Base-by-base conservation (phyloP, 495 filamentous ascomycete species). In the Apodospora peruviana region DNA sequence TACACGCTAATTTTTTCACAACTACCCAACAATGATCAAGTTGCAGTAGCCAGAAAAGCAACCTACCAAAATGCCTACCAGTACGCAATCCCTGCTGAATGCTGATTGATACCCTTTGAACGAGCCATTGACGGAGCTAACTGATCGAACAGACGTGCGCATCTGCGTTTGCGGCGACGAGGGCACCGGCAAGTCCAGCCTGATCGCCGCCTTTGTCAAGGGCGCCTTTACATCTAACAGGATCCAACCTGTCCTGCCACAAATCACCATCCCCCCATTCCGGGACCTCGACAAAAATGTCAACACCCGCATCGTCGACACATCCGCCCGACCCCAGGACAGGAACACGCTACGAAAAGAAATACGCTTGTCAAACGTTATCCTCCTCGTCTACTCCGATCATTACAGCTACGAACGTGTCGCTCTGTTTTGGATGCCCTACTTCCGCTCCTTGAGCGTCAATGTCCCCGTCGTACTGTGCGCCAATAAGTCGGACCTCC, bases 391-490 rank as follows among this genome's bases (percentile, higher is more conserved):
- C 25, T 98, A 97, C 63, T 89, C 90, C 43, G 94, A 97, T 62
- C 90, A 96, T 62, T 98, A 97, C 66, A 96, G 91, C 75, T 97
- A 97, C 78, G 94, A 97, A 56, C 81, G 93, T 20, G 91, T 98
- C 16, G 93, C 93, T 14, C 70, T 98, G 16, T 98, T 96, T 65
- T 98, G 93, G 93, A 84, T 95, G 72, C 93, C 93, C 21, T 88
- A 95, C 68, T 97, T 98, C 67, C 86, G 93, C 39, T 95, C 90
- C 8, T 79, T 98, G 38, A 94, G 94, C 8, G 93, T 98, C 53
- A 98, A 98, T 64, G 90, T 98, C n/a, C 89, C 93, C 0, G 93
- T 98, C 3, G 88, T 97, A 36, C 74, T 98, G 49, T 97, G 94
- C 68, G 90, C 93, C 58, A 97, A 96, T 74, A 98, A 98, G 67